Percentiles rank a stretch among this genome's conserved stretches.
Evolutionary conservation across 2,329 filamentous ascomycete genomes (phyloP).

Genomic region (Pseudogymnoascus sp.): DNA sequence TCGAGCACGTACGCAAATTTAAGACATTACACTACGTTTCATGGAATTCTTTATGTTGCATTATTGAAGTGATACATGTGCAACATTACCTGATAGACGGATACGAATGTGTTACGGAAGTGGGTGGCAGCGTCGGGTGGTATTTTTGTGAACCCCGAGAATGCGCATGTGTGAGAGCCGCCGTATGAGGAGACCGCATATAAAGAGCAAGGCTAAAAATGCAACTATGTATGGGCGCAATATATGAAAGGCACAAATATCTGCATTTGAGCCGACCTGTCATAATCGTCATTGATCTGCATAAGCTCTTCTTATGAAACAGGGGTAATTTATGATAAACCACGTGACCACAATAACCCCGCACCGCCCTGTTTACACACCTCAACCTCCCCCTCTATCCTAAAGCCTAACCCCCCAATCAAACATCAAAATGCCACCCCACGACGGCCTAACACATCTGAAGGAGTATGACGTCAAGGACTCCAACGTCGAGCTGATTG

Average conservation of each 20-base stretch:
- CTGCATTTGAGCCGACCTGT: background rate
- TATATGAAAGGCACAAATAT: background rate
- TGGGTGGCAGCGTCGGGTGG: background rate
- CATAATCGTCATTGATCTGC: background rate
- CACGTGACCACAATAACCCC: background rate
- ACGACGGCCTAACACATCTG: conserved; percentile 53
- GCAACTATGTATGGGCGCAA: background rate
- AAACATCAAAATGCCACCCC: conserved; percentile 46
- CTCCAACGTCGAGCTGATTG: conserved; percentile 61
- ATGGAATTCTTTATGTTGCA: background rate
- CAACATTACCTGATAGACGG: background rate
- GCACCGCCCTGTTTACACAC: background rate
- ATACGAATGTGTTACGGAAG: background rate
- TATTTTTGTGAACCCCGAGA: background rate
- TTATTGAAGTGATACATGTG: background rate
- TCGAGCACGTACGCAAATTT: background rate
- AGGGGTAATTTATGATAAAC: background rate
- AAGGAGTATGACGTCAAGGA: conserved; percentile 62
- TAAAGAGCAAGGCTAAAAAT: background rate
- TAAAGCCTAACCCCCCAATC: background rate
- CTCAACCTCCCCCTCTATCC: background rate
- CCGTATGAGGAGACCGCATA: background rate
- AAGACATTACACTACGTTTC: background rate
- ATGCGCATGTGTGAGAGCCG: background rate
- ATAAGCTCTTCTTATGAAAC: background rate